Base-by-base conservation (phyloP, 2,329 filamentous ascomycete genomes). In the Fusarium liriodendri region DNA sequence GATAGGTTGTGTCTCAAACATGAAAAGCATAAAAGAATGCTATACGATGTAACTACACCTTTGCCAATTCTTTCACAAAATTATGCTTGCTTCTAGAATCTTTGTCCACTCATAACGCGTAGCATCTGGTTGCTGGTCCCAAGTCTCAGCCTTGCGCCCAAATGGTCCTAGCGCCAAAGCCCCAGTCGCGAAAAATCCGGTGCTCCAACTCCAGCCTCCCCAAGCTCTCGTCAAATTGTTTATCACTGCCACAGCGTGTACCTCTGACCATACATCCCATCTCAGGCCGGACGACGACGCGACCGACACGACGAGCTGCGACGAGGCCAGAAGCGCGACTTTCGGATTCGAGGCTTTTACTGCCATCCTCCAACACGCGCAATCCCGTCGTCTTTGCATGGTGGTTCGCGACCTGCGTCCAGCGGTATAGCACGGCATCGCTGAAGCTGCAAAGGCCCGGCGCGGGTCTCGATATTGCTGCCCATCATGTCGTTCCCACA, bases 401-500 rank as follows among this genome's bases (percentile, higher is more conserved):
- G 70, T 81, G 80, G 69, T 78, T 76, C 70, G 77, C 74, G 73
- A 74, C 73, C 54, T 67, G 68, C 71, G 66, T 62, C 35, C 66
- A 76, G 64, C 65, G 76, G 69, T 65, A 75, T 75, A 75, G 64
- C 70, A 75, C 64, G 73, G 79, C 71, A 76, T 72, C 80, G 79
- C 77, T 77, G 76, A 79, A 79, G 76, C 74, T 73, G 58, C 72
- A 66, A 71, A 73, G 73, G 69, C 76, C 76, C 76, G 76, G 74
- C 76, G 66, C 78, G 75, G 76, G 73, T 75, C 77, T 76, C 73
- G 70, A 66, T 77, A 69, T 68, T 74, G 71, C 74, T 73, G 76
- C 69, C 77, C 79, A 76, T 68, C 76, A 91, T 91, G 89, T 85
- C 89, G 61, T 88, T 89, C 74, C 83, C 86, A 27, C 84, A 85